Percentiles rank a stretch among this genome's conserved stretches.
Evolutionary conservation across 2,329 filamentous ascomycete species (phyloP).

Genomic region (Sphaceloma murrayae): DNA sequence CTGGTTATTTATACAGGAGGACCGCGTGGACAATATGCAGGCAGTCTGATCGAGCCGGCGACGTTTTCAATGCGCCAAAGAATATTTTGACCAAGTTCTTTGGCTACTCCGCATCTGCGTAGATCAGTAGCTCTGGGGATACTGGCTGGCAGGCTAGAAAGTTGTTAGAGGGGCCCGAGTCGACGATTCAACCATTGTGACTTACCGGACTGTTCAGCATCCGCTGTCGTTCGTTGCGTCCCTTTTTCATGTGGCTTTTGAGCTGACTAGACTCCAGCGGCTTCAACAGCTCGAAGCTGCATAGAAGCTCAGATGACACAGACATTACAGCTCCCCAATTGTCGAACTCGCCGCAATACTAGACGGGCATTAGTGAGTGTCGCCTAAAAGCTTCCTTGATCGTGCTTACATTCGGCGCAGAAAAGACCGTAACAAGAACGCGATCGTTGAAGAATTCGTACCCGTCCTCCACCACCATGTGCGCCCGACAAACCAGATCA

Average conservation of each 20-base stretch:
- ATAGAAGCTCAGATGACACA: constrained; percentile 83
- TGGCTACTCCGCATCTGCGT: too few relatives aligned
- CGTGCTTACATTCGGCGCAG: constrained; percentile 78
- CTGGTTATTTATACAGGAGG: too few relatives aligned
- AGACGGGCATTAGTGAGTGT: constrained; percentile 20
- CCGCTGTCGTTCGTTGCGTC: constrained; percentile 83
- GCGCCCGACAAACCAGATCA: constrained; percentile 89
- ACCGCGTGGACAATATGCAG: too few relatives aligned
- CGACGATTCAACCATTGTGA: constrained; percentile 24
- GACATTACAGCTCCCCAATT: constrained; percentile 99
- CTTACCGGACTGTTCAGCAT: constrained; percentile 94
- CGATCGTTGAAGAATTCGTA: constrained; percentile 98
- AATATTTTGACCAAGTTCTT: too few relatives aligned
- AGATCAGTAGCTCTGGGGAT: constrained; percentile 44
- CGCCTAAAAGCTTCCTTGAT: not conserved
- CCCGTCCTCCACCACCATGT: constrained; percentile 98
- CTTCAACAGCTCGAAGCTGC: constrained; percentile 94
- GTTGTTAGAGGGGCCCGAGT: constrained; percentile 21
- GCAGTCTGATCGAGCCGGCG: too few relatives aligned
- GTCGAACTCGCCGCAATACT: constrained; percentile 98
- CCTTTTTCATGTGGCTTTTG: constrained; percentile 99
- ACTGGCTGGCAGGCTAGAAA: constrained; percentile 39
- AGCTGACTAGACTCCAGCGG: constrained; percentile 90
- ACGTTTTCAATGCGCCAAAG: too few relatives aligned
- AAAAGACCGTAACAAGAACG: constrained; percentile 92